A percentile compares a stretch with the other conserved stretches of the same genome.
Evolutionary conservation across 2,329 filamentous ascomycete genomes (phyloP).

Genomic region (Pseudogymnoascus destructans): DNA sequence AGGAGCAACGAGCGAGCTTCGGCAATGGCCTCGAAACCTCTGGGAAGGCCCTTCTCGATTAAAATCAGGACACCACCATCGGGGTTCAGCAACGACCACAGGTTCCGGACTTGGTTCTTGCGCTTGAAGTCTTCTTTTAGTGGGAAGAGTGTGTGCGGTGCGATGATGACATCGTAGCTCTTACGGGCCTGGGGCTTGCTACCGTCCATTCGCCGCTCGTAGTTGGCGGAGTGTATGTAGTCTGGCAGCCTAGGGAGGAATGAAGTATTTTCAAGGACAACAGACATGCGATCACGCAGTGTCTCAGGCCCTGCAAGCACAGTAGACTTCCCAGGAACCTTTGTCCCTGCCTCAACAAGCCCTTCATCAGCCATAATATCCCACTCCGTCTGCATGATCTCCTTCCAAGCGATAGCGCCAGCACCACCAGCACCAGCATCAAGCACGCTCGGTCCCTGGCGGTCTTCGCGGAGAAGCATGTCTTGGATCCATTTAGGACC

Average conservation of each 20-base stretch:
- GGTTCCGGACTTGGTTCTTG: slow-evolving; percentile 68
- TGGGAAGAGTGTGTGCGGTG: slow-evolving; percentile 69
- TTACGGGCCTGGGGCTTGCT: slow-evolving; percentile 49
- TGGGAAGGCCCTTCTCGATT: slow-evolving; percentile 79
- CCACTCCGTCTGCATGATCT: slow-evolving; percentile 72
- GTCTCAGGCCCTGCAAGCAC: slow-evolving; percentile 66
- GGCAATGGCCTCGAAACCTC: slow-evolving; percentile 85
- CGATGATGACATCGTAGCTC: slow-evolving; percentile 79
- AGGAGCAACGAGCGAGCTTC: slow-evolving; percentile 70
- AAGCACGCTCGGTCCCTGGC: slow-evolving; percentile 48
- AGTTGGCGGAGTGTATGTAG: slow-evolving; percentile 54
- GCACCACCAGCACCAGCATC: slow-evolving; percentile 66
- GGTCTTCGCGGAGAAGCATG: slow-evolving; percentile 43
- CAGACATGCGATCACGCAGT: slow-evolving; percentile 61
- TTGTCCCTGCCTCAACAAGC: slow-evolving; percentile 38
- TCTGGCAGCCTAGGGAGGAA: slow-evolving; percentile 89
- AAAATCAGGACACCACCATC: slow-evolving; percentile 77
- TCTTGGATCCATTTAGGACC: slow-evolving; percentile 57
- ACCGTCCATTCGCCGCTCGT: slow-evolving; percentile 47
- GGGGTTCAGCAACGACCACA: slow-evolving; percentile 77
- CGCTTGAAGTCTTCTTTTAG: slow-evolving; percentile 64
- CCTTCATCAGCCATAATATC: slow-evolving; percentile 47
- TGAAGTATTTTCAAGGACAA: slow-evolving; percentile 73
- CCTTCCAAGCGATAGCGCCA: slow-evolving; percentile 61
- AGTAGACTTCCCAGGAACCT: slow-evolving; percentile 53